Percentiles rank a stretch among this genome's conserved stretches.
Conservation (phyloP, 1,139 yeast species). For the Kurtzmaniella quercitrusa region DNA sequence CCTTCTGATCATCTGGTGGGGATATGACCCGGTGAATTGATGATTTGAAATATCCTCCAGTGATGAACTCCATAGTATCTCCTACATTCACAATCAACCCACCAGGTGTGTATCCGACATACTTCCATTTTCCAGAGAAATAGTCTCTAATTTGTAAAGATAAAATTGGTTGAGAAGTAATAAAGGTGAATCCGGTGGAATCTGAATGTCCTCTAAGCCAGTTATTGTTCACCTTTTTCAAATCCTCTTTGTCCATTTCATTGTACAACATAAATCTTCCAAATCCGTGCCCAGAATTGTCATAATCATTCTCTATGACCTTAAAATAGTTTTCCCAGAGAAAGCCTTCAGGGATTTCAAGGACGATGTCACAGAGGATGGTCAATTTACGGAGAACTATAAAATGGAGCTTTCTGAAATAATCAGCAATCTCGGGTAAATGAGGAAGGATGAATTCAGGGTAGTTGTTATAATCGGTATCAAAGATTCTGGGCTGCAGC, state of each 20-base stretch:
- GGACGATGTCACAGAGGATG: constrained; percentile 24
- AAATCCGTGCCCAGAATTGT: constrained; percentile 27
- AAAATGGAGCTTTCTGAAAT: constrained; percentile 21
- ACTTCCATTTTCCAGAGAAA: constrained; percentile 23
- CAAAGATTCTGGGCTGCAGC: constrained; percentile 21
- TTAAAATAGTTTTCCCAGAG: constrained; percentile 29
- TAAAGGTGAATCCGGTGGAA: constrained; percentile 24
- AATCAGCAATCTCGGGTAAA: constrained; percentile 22
- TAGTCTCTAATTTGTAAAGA: constrained; percentile 24
- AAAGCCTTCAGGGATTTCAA: constrained; percentile 29
- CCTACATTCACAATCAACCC: constrained; percentile 25
- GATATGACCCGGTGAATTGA: constrained; percentile 26
- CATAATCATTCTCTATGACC: constrained; percentile 16
- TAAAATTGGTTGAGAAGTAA: constrained; percentile 27
- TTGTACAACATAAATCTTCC: constrained; percentile 32
- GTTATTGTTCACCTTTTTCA: constrained; percentile 15
- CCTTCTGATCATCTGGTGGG: constrained; percentile 25
- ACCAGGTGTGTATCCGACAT: constrained; percentile 23
- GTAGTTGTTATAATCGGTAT: constrained; percentile 15
- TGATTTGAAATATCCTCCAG: constrained; percentile 27
- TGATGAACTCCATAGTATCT: constrained; percentile 25
- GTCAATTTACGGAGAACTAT: constrained; percentile 22
- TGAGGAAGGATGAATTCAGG: constrained; percentile 28
- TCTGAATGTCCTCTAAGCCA: constrained; percentile 27
- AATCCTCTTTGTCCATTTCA: constrained; percentile 23